A percentile compares a stretch with the other conserved stretches of the same genome.
phyloP scores from a whole-genome alignment of 2,329 filamentous ascomycete species.

The Sclerotinia minor region DNA sequence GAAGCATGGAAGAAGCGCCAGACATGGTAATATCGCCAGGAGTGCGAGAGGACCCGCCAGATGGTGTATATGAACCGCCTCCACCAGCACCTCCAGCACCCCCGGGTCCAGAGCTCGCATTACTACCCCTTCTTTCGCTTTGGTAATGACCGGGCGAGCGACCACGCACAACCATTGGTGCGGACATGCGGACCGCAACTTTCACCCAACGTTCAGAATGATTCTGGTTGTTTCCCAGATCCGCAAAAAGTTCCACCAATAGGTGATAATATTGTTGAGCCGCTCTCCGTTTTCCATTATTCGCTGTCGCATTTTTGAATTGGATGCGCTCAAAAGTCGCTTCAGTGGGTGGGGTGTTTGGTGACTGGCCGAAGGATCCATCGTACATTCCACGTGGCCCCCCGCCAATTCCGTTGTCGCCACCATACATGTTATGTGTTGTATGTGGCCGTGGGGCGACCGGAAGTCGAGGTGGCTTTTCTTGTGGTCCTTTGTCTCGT shows the following conservation, averaged over 20 bases:
- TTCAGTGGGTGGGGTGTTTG: constrained; percentile 38
- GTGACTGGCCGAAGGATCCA: constrained; percentile 33
- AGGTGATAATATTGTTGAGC: constrained; percentile 74
- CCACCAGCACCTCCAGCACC: constrained; percentile 43
- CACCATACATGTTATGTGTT: constrained; percentile 34
- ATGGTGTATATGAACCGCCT: constrained; percentile 38
- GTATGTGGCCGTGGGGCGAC: constrained; percentile 39
- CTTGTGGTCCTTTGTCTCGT: constrained; percentile 68
- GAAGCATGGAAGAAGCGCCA: constrained; percentile 37
- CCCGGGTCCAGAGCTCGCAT: constrained; percentile 57
- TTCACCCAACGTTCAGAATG: constrained; percentile 52
- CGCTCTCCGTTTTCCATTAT: constrained; percentile 71
- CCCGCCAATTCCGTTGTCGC: constrained; percentile 32
- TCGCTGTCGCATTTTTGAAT: constrained; percentile 73
- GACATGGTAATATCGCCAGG: constrained; percentile 39
- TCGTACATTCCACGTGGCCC: constrained; percentile 31
- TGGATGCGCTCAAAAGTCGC: constrained; percentile 69
- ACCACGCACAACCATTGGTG: constrained; percentile 66
- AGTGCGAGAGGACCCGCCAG: constrained; percentile 32
- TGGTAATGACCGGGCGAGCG: constrained; percentile 64
- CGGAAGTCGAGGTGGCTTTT: constrained; percentile 55
- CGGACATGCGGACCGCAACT: constrained; percentile 58
- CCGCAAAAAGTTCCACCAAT: constrained; percentile 65
- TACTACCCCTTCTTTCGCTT: constrained; percentile 52
- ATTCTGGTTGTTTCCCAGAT: constrained; percentile 46